A percentile compares a stretch with the other conserved stretches of the same genome.
Conservation (phyloP, 202 grass and related monocot genomes). For the Sporobolus alterniflorus region DNA sequence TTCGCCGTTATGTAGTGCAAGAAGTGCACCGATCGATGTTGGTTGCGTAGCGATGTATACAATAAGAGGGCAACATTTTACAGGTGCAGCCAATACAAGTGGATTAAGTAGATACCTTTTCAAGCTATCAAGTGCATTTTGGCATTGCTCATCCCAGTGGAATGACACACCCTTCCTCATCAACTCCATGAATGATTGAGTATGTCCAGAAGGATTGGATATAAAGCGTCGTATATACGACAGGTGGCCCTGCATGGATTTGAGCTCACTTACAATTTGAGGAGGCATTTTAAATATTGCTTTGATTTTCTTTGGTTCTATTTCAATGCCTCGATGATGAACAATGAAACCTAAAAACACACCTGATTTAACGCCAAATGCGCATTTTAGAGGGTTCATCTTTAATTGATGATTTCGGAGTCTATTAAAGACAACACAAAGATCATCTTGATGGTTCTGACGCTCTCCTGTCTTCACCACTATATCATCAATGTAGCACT, state of each 20-base stretch:
- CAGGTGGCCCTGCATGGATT: background rate
- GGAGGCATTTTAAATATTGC: background rate
- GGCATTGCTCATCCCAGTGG: background rate
- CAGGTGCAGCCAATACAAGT: background rate
- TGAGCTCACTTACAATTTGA: background rate
- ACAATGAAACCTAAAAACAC: background rate
- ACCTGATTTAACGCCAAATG: background rate
- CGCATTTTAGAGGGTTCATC: background rate
- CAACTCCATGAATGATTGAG: background rate
- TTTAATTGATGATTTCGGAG: background rate
- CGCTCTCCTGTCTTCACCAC: background rate
- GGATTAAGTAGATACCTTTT: background rate
- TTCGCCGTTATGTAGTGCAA: background rate
- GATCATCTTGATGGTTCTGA: background rate
- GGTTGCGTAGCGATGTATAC: background rate
- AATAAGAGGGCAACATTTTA: background rate
- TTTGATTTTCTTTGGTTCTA: background rate
- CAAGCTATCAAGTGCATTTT: background rate
- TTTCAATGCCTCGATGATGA: background rate
- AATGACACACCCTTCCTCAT: background rate
- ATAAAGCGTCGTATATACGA: background rate
- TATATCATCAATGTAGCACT: constrained; percentile 19
- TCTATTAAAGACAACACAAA: background rate
- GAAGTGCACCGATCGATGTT: background rate
- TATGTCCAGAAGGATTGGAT: background rate